Evolutionary conservation across 208 protist genomes (phyloP).

Genomic region (Lotmaria passim): DNA sequence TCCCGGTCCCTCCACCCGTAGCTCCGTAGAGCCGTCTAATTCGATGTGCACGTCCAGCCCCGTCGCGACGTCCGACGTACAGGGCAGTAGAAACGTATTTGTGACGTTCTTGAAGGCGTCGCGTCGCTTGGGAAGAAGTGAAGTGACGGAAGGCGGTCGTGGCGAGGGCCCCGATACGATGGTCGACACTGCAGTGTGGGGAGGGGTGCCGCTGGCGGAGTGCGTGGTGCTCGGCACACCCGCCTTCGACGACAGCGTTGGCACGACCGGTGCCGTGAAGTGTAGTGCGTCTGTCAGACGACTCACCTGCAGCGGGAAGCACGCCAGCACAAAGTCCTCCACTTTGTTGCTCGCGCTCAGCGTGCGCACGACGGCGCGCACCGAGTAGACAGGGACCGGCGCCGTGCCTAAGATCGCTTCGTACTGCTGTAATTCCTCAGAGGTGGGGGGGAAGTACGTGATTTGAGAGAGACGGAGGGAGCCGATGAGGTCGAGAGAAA

Average conservation of each 20-base stretch:
- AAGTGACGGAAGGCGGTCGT: not conserved
- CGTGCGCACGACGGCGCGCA: conserved; percentile 55
- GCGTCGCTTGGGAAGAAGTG: conserved; percentile 8
- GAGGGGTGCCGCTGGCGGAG: not conserved
- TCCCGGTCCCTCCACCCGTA: conserved; percentile 76
- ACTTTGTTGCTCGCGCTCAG: conserved; percentile 46
- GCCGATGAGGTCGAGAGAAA: conserved; percentile 57
- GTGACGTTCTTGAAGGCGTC: not conserved
- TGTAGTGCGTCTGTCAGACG: conserved; percentile 23
- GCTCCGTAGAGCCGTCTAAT: conserved; percentile 73
- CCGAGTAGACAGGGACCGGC: conserved; percentile 27
- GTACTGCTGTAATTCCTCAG: conserved; percentile 47
- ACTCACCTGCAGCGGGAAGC: conserved; percentile 44
- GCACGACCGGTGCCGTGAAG: conserved; percentile 4
- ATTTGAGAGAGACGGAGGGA: conserved; percentile 77
- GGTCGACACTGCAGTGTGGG: not conserved
- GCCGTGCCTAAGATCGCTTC: conserved; percentile 10
- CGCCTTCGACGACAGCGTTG: no score
- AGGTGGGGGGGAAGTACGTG: conserved; percentile 71
- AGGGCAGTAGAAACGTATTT: conserved; percentile 23
- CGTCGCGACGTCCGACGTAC: conserved; percentile 49
- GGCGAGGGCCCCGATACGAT: not conserved
- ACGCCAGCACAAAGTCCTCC: conserved; percentile 62
- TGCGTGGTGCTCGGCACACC: no score
- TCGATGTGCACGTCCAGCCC: conserved; percentile 69